A percentile compares a stretch with the other conserved stretches of the same genome.
Conservation (phyloP, 1,284 basidiomycete genomes). For the Meira miltonrushii region DNA sequence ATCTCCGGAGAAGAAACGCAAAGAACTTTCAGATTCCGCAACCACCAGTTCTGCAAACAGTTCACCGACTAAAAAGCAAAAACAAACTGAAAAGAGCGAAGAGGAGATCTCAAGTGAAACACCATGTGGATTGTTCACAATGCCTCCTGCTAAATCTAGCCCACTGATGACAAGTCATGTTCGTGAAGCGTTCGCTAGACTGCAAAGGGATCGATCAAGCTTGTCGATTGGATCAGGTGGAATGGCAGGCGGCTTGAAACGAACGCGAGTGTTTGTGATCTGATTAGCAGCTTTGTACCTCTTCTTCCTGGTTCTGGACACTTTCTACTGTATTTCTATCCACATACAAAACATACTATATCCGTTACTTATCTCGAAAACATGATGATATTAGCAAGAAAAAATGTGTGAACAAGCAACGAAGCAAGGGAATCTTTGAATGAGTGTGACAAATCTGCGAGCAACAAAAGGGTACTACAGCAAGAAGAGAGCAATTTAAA, state of each 20-base stretch:
- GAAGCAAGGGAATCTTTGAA: neutral
- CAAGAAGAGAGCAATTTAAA: no score
- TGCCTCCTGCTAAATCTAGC: constrained; percentile 21
- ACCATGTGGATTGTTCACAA: constrained; percentile 34
- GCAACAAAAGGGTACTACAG: neutral
- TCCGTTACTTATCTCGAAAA: no score
- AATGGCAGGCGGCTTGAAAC: constrained; percentile 36
- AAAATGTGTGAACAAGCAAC: neutral
- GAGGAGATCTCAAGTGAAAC: constrained; percentile 14
- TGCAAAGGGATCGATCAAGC: constrained; percentile 32
- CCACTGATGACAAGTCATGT: constrained; percentile 32
- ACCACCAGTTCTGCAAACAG: neutral
- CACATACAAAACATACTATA: no score
- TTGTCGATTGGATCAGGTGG: constrained; percentile 27
- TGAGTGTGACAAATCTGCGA: no score
- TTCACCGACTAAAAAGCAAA: neutral
- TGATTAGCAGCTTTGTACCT: constrained; percentile 10
- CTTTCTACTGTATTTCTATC: no score
- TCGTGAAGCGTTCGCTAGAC: constrained; percentile 43
- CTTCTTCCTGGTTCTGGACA: no score
- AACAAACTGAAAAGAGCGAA: neutral
- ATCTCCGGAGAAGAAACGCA: neutral
- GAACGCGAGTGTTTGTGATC: constrained; percentile 44
- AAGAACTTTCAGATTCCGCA: neutral
- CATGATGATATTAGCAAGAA: no score